Evolutionary conservation across 177 flowering plant species (phyloP).

Genomic region (Vitis hybrid): DNA sequence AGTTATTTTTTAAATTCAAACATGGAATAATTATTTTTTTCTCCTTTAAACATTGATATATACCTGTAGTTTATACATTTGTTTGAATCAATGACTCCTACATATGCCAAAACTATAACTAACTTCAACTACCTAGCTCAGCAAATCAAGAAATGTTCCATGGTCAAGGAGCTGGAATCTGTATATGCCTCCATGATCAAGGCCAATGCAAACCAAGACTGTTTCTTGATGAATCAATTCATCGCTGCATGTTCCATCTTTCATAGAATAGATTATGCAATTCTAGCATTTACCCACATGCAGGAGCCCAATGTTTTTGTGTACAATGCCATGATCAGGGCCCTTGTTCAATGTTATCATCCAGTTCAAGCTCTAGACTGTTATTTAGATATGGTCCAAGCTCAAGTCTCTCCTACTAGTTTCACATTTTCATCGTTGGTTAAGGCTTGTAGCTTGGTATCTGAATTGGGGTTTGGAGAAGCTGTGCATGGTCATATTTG

Average conservation of each 20-base stretch:
- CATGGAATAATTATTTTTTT: too few relatives aligned
- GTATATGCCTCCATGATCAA: conserved; percentile 54
- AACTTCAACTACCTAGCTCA: too few relatives aligned
- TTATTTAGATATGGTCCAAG: conserved; percentile 45
- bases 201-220: conserved; percentile 42
- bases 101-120: too few relatives aligned
- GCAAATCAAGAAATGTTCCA: too few relatives aligned
- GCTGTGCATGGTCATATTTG: conserved; percentile 57
- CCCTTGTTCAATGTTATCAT: conserved; percentile 33
- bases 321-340: conserved; percentile 69
- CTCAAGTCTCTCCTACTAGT: conserved; percentile 46
- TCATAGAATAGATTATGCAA: conserved; percentile 41
- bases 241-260: conserved; percentile 45
- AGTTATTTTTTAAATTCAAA: too few relatives aligned
- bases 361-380: conserved; percentile 40
- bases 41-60: too few relatives aligned
- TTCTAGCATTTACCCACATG: conserved; percentile 47
- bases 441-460: conserved; percentile 48
- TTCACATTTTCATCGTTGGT: conserved; percentile 66
- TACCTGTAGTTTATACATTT: too few relatives aligned
- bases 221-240: conserved; percentile 63
- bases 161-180: conserved; percentile 26
- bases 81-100: too few relatives aligned
- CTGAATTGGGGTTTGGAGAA: conserved; percentile 37
- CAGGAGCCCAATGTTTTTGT: conserved; percentile 61